Base-by-base conservation (phyloP, 1,284 basidiomycete genomes). In the Moesziomyces parantarcticus region DNA sequence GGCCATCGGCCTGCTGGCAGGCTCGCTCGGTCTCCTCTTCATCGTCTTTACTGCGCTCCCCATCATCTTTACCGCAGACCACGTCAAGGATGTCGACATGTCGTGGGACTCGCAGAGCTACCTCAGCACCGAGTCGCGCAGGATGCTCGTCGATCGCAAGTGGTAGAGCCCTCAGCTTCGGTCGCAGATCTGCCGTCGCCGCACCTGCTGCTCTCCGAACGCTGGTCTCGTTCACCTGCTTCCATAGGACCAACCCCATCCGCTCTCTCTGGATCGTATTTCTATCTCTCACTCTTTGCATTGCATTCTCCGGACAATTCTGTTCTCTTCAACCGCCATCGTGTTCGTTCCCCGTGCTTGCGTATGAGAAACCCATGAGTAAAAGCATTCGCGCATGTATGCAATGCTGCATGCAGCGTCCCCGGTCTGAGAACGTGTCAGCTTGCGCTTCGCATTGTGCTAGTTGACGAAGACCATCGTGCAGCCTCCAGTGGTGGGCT, bases 31-130 rank as follows among this genome's bases (percentile, higher is more conserved):
- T 22, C 52, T 61, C 8, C 48, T 76, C 10, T 59, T 72, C 34
- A 56, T 79, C 50, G 39, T 69, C 21, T 80, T 80, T 43, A 58
- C 62, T 18, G 54, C 64, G n/a, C 70, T 80, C 4, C 78, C 78
- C n/a, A 75, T 74, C 62, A 51, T 79, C 50, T 80, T 80, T 48
- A 71, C 71, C 8, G 64, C 75, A 22, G 72, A 78, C 46, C 58
- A 58, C 16, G 58, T 71, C 57, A 57, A 55, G 43, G 60, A 73
- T 41, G 25, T 73, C 32, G 63, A 67, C 40, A 47, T 42, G 3
- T 58, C 58, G 16, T 67, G 64, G 70, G 70, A 73, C 39, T 60
- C 64, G 23, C 64, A 67, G 50, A 67, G 60, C 60, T 73, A 73
- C 57, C 49, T 67, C 51, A 64, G 70, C 57, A 49, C 56, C 39